These are phyloP conservation scores for Yueomyces sinensis DNA, from an alignment of 805 yeast species.

Conservation along the genomic window DNA sequence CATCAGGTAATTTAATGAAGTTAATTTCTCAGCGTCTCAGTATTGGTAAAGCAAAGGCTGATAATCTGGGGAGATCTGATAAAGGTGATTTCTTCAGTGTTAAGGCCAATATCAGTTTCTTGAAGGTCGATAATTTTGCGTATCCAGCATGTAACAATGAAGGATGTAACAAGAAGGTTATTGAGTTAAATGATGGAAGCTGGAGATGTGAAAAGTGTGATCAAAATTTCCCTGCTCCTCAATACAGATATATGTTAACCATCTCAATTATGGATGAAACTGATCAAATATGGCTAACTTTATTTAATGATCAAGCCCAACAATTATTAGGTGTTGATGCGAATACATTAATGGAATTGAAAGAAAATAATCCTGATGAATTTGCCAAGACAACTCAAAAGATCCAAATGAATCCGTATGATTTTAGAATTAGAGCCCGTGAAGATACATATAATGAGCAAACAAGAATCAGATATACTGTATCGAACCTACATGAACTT, in stretches of 20 bases:
- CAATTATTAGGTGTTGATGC: conserved; percentile 52
- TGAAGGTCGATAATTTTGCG: conserved; percentile 64
- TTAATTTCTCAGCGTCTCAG: conserved; percentile 47
- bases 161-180: conserved; percentile 73
- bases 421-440: conserved; percentile 68
- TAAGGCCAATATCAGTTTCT: conserved; percentile 60
- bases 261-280: conserved; percentile 65
- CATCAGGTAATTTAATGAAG: conserved; percentile 26
- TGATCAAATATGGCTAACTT: conserved; percentile 75
- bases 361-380: conserved; percentile 33
- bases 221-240: conserved; percentile 50
- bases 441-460: conserved; percentile 76
- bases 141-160: conserved; percentile 81
- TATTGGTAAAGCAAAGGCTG: conserved; percentile 50
- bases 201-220: conserved; percentile 96
- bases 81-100: conserved; percentile 66
- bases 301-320: conserved; percentile 76
- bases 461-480: conserved; percentile 63
- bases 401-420: conserved; percentile 53
- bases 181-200: conserved; percentile 55
- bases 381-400: conserved; percentile 33
- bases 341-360: conserved; percentile 38
- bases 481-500: conserved; percentile 36
- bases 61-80: conserved; percentile 60
- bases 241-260: conserved; percentile 70